Conservation (phyloP, 73 alveolate genomes). For the Loxodes magnus region DNA sequence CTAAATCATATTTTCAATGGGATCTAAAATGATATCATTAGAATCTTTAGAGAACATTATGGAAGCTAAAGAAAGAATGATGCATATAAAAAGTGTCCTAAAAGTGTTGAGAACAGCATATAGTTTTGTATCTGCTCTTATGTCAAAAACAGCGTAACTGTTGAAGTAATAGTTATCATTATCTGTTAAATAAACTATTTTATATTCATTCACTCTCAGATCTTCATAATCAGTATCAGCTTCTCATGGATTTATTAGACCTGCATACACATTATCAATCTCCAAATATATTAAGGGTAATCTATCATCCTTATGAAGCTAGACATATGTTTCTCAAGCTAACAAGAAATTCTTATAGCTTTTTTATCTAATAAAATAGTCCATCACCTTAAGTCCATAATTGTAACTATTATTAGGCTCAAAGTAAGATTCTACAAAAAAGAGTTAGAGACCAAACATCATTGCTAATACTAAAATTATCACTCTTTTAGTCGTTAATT, state of each 20-base stretch:
- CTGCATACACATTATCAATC: no score
- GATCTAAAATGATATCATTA: conserved; percentile 48
- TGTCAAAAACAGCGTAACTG: conserved; percentile 28
- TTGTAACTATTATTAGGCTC: background rate
- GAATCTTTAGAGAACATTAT: conserved; percentile 65
- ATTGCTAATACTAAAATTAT: conserved; percentile 72
- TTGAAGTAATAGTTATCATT: conserved; percentile 2
- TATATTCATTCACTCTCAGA: conserved; percentile 10
- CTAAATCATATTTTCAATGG: conserved; percentile 63
- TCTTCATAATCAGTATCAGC: no score
- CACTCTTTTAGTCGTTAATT: conserved; percentile 78
- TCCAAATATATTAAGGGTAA: no score
- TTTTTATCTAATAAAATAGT: background rate
- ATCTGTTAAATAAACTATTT: no score
- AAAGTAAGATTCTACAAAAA: conserved; percentile 22
- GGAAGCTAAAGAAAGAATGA: conserved; percentile 53
- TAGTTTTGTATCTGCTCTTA: conserved; percentile 25
- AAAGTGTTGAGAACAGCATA: conserved; percentile 41
- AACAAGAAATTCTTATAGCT: conserved; percentile 1
- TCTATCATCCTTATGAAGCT: no score
- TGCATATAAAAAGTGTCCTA: conserved; percentile 55
- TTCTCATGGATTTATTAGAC: no score
- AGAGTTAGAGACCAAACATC: conserved; percentile 58
- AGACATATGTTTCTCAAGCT: no score
- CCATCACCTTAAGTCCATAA: conserved; percentile 8